Base-by-base conservation (phyloP, 139 green algal genomes). In the Diplosphaera chodatii region DNA sequence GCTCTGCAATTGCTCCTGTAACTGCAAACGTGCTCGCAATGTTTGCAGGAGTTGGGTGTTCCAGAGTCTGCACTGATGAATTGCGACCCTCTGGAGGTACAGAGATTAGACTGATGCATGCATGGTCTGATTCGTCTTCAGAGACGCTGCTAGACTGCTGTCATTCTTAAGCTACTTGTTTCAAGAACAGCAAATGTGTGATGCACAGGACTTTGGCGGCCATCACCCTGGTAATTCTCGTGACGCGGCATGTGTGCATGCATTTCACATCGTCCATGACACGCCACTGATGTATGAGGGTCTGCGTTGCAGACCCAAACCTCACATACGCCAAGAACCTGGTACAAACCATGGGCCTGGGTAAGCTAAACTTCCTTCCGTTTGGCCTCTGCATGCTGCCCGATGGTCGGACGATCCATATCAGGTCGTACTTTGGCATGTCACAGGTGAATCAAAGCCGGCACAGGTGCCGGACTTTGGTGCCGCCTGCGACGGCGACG, bases 251-350 rank as follows among this genome's bases (percentile, higher is more conserved):
- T n/a, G n/a, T n/a, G n/a, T n/a, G n/a, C n/a, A n/a, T n/a, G n/a
- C n/a, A n/a, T n/a, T n/a, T n/a, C n/a, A n/a, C n/a, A n/a, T n/a
- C n/a, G n/a, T n/a, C n/a, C n/a, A n/a, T n/a, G n/a, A n/a, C n/a
- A n/a, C n/a, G n/a, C n/a, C n/a, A n/a, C n/a, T n/a, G n/a, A n/a
- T n/a, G n/a, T n/a, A 48, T 10, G 10, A 6, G 37, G 10, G 10
- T 48, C 37, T 48, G 37, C 37, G 6, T 15, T 37, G 28, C 28
- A 67, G 62, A 32, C 79, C 93, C 93, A 67, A 98, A 98, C 81
- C 88, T 98, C 28, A 98, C 92, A 3, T 97, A 97, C 74, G 92
- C 93, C 30, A 80, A 96, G 40, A 90, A 96, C 74, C 85, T 97
- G 68, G 92, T 97, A 41, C 72, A 79, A 32, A 77, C 82, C n/a